phyloP scores from a whole-genome alignment of 805 yeast species.

The Saturnispora ahearnii region DNA sequence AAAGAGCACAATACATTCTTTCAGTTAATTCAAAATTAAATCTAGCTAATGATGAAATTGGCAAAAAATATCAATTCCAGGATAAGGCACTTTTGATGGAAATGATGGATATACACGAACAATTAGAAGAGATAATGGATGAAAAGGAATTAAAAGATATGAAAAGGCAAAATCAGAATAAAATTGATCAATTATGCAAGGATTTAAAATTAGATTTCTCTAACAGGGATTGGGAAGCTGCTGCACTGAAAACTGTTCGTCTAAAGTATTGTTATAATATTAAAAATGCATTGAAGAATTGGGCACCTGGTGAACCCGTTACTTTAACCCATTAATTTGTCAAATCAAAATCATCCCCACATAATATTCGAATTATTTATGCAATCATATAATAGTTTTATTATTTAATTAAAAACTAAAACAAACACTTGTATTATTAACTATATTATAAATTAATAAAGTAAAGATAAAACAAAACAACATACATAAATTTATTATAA shows the following conservation, averaged over 20 bases:
- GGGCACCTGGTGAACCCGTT: constrained; percentile 66
- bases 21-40: constrained; percentile 39
- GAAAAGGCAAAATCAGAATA: constrained; percentile 44
- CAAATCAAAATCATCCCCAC: background rate
- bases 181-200: constrained; percentile 41
- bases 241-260: constrained; percentile 59
- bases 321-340: constrained; percentile 46
- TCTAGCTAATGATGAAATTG: constrained; percentile 48
- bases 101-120: constrained; percentile 79
- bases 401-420: background rate
- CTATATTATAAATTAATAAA: background rate
- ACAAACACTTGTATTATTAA: no score
- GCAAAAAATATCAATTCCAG: constrained; percentile 30
- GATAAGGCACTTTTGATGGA: constrained; percentile 56
- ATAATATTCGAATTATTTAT: background rate
- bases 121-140: constrained; percentile 53
- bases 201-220: constrained; percentile 40
- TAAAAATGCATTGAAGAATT: constrained; percentile 60
- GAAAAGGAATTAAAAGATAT: constrained; percentile 50
- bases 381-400: background rate
- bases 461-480: background rate
- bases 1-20: constrained; percentile 56
- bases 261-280: constrained; percentile 82
- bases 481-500: background rate
- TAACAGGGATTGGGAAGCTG: constrained; percentile 41